Base-by-base conservation (phyloP, 2,329 filamentous ascomycete species). In the Xylaria sp. region DNA sequence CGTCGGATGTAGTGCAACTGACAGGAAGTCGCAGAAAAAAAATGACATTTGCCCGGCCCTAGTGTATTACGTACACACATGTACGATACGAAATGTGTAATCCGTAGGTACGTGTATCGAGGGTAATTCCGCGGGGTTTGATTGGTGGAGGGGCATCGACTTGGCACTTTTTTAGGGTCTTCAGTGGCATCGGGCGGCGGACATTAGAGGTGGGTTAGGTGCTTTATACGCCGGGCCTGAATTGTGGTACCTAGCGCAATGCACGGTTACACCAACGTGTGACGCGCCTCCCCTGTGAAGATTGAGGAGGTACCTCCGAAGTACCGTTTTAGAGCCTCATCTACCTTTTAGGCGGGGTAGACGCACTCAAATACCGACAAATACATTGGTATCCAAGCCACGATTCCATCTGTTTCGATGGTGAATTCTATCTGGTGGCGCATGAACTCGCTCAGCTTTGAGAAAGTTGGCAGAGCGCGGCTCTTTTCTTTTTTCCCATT, bases 401-500 rank as follows among this genome's bases (percentile, higher is more conserved):
- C 70, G 69, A 72, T 72, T 72, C 70, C 60, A 72, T 72, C 62
- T 60, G 70, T 68, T 72, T 72, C 70, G 68, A 72, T 69, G 67
- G 57, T 65, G 55, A 58, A 62, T 59, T 64, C 63, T 61, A 61
- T 64, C 62, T 61, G 60, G 68, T 70, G 70, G 69, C 69, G 67
- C 67, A 66, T 68, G 61, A 65, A 61, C 63, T 30, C 23, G 23
- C 23, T 69, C 69, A 70, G 69, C 69, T 68, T 71, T 63, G 63
- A 57, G 52, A 16, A 46, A 46, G 10, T 46, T 46, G 42, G 42
- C 5, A 46, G 46, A 59, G 62, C 60, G 55, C 60, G 55, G 59
- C 58, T 63, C 56, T 42, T 42, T 13, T 46, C 34, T 46, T 53
- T 10, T 23, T 46, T 54, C 44, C 50, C 47, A n/a, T 11, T n/a